Conservation (phyloP, 2,329 filamentous ascomycete genomes). For the Sporothrix luriei region DNA sequence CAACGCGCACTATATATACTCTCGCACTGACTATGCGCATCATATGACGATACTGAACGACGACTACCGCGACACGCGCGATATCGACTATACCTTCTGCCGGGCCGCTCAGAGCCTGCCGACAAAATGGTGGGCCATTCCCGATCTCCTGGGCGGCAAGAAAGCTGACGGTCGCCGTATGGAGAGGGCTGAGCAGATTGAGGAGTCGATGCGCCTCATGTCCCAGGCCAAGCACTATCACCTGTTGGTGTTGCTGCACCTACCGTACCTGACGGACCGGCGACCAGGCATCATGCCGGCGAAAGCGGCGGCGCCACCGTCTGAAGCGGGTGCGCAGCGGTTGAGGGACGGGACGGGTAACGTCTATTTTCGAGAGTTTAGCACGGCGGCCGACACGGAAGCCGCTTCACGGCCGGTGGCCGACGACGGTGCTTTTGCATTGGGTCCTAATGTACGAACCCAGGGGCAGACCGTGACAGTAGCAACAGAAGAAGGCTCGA, state of each 20-base stretch:
- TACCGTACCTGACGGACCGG: constrained; percentile 54
- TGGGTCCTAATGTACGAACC: not conserved
- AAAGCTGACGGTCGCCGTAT: not conserved
- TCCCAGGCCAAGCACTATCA: constrained; percentile 49
- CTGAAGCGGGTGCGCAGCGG: not conserved
- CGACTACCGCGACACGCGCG: constrained; percentile 39
- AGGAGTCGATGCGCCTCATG: constrained; percentile 39
- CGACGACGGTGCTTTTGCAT: constrained; percentile 6
- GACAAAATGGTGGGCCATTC: constrained; percentile 44
- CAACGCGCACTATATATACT: not conserved
- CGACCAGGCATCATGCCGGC: constrained; percentile 28
- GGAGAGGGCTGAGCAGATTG: constrained; percentile 32
- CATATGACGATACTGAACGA: constrained; percentile 25
- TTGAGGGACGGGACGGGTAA: not conserved
- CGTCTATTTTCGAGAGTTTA: constrained; percentile 16
- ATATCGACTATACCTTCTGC: constrained; percentile 44
- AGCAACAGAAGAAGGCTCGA: not conserved
- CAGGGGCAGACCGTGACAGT: no score
- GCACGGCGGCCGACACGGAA: not conserved
- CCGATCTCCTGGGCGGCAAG: constrained; percentile 37
- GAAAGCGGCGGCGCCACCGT: not conserved
- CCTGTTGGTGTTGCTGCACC: constrained; percentile 54
- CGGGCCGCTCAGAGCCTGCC: constrained; percentile 42
- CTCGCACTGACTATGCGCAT: constrained; percentile 20
- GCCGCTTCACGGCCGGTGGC: not conserved